phyloP scores from a whole-genome alignment of 2,329 filamentous ascomycete genomes.

The Aspergillus neotritici region DNA sequence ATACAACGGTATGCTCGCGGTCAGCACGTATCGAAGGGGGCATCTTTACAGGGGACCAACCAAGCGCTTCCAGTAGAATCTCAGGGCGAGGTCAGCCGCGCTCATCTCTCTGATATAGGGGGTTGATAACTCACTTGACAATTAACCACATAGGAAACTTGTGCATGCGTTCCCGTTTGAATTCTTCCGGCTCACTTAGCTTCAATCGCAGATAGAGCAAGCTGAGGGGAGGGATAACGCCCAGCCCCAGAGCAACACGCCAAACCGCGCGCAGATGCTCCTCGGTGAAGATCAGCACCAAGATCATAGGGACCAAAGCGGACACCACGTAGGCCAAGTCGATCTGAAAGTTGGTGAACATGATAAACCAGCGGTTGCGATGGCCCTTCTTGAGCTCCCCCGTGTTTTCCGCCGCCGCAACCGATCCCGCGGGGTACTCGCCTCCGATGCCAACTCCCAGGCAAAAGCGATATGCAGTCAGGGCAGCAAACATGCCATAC shows the following conservation, averaged over 20 bases:
- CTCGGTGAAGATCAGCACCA: slow-evolving; percentile 55
- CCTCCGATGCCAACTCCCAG: slow-evolving; percentile 71
- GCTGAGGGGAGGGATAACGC: slow-evolving; percentile 68
- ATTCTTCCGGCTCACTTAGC: slow-evolving; percentile 74
- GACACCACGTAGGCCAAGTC: slow-evolving; percentile 78
- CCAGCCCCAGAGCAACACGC: slow-evolving; percentile 74
- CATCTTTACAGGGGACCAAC: slow-evolving; percentile 19
- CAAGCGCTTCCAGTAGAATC: slow-evolving; percentile 71
- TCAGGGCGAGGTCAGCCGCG: slow-evolving; percentile 16
- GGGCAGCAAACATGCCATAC: slow-evolving; percentile 67
- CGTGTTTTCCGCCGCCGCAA: slow-evolving; percentile 76
- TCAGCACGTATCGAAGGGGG: slow-evolving; percentile 4
- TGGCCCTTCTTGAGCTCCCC: slow-evolving; percentile 74
- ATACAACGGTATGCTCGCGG: slow-evolving; percentile 50
- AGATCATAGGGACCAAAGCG: slow-evolving; percentile 66
- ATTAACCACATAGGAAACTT: slow-evolving; percentile 50
- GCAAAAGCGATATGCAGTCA: slow-evolving; percentile 82
- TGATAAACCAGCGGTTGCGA: slow-evolving; percentile 84
- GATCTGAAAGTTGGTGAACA: slow-evolving; percentile 86
- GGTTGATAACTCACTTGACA: slow-evolving; percentile 36
- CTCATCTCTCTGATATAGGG: slow-evolving; percentile 39
- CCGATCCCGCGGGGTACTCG: slow-evolving; percentile 58
- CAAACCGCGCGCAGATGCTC: slow-evolving; percentile 68
- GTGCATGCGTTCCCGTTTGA: slow-evolving; percentile 64
- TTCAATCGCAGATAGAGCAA: slow-evolving; percentile 67